These are phyloP conservation scores for Fomes fomentarius DNA, from an alignment of 1,284 basidiomycete species.

Conservation along the genomic window DNA sequence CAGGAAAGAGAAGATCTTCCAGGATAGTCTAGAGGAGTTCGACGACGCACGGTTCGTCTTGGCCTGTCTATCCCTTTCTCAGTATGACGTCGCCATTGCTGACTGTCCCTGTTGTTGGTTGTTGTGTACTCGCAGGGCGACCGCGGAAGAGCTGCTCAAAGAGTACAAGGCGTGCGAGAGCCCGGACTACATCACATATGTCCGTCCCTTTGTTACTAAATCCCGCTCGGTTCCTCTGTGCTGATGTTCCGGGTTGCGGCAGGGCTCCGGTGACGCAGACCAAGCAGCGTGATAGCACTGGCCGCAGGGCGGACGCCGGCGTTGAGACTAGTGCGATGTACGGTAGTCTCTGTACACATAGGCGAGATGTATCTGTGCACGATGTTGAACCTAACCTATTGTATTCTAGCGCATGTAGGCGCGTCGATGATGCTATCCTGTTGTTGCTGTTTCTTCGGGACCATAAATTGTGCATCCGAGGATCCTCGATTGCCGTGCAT, in stretches of 20 bases:
- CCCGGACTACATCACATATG: slow-evolving; percentile 87
- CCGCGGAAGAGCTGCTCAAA: slow-evolving; percentile 84
- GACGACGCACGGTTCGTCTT: slow-evolving; percentile 84
- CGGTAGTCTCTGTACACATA: background rate
- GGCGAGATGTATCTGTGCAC: slow-evolving; percentile 7
- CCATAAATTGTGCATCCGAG: too few relatives aligned
- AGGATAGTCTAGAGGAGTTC: slow-evolving; percentile 91
- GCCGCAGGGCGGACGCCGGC: background rate
- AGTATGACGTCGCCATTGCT: background rate
- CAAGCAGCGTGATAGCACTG: slow-evolving; percentile 15
- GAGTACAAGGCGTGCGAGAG: slow-evolving; percentile 95
- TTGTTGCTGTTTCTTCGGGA: too few relatives aligned
- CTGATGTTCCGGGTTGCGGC: background rate
- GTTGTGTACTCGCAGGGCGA: slow-evolving; percentile 60
- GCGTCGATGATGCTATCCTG: slow-evolving; percentile 6
- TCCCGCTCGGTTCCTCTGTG: background rate
- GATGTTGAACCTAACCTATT: slow-evolving; percentile 12
- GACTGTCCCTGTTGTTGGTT: background rate
- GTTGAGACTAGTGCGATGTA: too few relatives aligned
- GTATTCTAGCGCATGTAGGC: slow-evolving; percentile 19
- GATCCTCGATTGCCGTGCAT: too few relatives aligned
- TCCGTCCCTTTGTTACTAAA: slow-evolving; percentile 37
- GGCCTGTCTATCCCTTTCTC: background rate
- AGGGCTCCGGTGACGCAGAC: slow-evolving; percentile 29
- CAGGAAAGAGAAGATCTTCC: slow-evolving; percentile 95